A percentile compares a stretch with the other conserved stretches of the same genome.
phyloP scores from a whole-genome alignment of 177 flowering plant genomes.

The Vitis hybrid region DNA sequence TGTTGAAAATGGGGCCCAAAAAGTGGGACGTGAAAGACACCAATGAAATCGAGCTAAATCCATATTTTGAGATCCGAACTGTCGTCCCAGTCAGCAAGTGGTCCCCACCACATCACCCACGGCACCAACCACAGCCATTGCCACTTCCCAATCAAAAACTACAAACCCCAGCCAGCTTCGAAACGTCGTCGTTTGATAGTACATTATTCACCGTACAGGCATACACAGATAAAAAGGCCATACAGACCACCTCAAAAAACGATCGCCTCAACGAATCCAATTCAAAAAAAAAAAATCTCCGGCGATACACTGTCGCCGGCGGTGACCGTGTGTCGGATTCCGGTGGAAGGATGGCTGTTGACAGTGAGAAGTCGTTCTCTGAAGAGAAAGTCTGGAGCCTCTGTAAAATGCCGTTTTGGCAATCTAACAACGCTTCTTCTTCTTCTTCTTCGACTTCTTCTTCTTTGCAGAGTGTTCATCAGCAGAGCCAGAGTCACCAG shows the following conservation, averaged over 20 bases:
- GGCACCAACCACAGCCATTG: background rate
- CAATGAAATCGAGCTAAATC: too few relatives aligned
- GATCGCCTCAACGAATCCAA: background rate
- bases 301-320: background rate
- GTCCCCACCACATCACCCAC: background rate
- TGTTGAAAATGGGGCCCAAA: too few relatives aligned
- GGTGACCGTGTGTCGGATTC: slow-evolving; percentile 1
- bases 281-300: slow-evolving; percentile 6
- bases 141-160: background rate
- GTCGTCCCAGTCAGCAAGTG: background rate
- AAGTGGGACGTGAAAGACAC: too few relatives aligned
- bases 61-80: background rate
- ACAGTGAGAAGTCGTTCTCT: slow-evolving; percentile 19
- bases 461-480: background rate
- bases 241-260: background rate
- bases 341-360: slow-evolving; percentile 22
- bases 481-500: slow-evolving; percentile 18
- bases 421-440: slow-evolving; percentile 15
- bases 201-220: background rate
- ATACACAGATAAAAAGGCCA: background rate
- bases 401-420: slow-evolving; percentile 38
- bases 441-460: slow-evolving; percentile 18
- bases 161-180: background rate
- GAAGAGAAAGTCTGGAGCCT: slow-evolving; percentile 31
- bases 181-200: background rate